Evolutionary conservation across 2,329 filamentous ascomycete species (phyloP), one percentile per base, ranked within the genome.

Genomic region (Botrytis medusae): DNA sequence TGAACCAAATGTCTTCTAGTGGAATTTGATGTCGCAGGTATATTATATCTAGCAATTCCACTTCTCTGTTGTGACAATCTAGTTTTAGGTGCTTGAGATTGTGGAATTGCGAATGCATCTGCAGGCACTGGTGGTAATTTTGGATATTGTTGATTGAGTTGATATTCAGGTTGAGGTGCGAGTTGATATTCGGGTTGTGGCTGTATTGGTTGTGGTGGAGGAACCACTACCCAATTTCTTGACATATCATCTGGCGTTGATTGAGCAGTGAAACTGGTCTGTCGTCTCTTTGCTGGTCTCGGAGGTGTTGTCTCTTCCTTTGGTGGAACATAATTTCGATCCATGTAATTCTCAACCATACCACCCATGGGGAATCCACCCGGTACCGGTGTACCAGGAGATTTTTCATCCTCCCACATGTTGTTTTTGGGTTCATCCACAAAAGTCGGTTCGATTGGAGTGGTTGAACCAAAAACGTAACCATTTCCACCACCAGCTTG

Each of bases 401-500:
- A 71, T 74, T 77, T 77, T 59, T 76, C 75, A 44, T 62, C 48
- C 42, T 75, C 71, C 77, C 75, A 77, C 34, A 62, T 34, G 25
- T 42, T 60, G 54, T 80, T 78, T 6, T 79, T 74, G 68, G 57
- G 7, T 16, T 63, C 69, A 10, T 62, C 54, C 22, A 29, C 22
- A 2, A 22, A n/a, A 14, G 32, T 22, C 37, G 40, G 54, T 29
- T 42, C 37, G 6, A 69, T 44, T 4, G 67, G 67, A 20, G 67
- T 69, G 1, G 51, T 32, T 4, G 69, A 63, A 10, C 69, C 69
- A 71, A 10, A 72, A 14, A 74, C 73, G 79, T 95, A 97, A 40
- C 89, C 90, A 74, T 85, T 86, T 14, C 95, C 95, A 4, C 92
- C 93, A 12, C 95, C 95, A 20, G 95, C 94, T 75, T 95, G 91